These are phyloP conservation scores for Orbilia blumenaviensis DNA, from an alignment of 2,329 filamentous ascomycete species.

Conservation along the genomic window DNA sequence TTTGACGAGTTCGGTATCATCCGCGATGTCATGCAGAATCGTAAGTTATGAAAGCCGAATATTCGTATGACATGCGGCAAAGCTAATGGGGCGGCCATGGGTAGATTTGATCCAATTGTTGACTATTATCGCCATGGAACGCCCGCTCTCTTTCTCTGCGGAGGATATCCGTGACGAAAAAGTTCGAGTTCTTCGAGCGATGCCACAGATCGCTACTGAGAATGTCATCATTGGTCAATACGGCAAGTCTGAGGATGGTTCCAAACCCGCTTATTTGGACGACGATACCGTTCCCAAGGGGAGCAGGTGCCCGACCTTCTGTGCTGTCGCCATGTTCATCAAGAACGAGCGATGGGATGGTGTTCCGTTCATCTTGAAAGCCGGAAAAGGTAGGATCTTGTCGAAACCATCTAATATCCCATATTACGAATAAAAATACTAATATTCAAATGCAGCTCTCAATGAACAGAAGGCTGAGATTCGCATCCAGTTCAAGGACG, in stretches of 20 bases:
- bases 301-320: constrained; percentile 97
- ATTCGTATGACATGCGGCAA: background rate
- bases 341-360: constrained; percentile 99
- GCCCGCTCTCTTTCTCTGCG: constrained; percentile 95
- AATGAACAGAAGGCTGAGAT: constrained; percentile 99
- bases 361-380: constrained; percentile 99
- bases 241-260: constrained; percentile 92
- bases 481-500: constrained; percentile 98
- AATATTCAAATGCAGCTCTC: constrained; percentile 67
- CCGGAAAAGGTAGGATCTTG: constrained; percentile 74
- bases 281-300: constrained; percentile 98
- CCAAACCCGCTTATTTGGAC: constrained; percentile 97
- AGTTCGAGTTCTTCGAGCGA: constrained; percentile 91
- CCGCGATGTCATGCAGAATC: constrained; percentile 99
- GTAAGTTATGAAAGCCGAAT: constrained; percentile 61
- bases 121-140: constrained; percentile 96
- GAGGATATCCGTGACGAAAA: constrained; percentile 99
- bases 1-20: constrained; percentile 99
- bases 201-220: constrained; percentile 95
- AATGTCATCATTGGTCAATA: constrained; percentile 99
- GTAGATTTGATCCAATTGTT: constrained; percentile 88
- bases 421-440: constrained; percentile 27
- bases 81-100: background rate
- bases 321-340: constrained; percentile 95
- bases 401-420: constrained; percentile 41